Conservation (phyloP, 2,329 filamentous ascomycete species). For the Pseudopyrenochaeta lycopersici region DNA sequence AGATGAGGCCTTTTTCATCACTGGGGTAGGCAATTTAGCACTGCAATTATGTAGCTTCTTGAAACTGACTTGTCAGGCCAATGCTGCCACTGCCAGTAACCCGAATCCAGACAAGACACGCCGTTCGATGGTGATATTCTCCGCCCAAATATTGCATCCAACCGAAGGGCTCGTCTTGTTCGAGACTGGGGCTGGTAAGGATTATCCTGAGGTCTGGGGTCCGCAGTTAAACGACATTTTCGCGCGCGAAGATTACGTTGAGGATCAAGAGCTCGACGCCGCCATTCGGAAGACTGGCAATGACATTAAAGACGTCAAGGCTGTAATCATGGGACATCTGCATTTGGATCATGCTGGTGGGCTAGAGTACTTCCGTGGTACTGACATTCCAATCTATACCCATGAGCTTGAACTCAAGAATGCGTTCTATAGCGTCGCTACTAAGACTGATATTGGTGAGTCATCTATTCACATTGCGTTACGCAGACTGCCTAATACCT, state of each 20-base stretch:
- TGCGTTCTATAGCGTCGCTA: conserved; percentile 49
- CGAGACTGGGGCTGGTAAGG: conserved; percentile 44
- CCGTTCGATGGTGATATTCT: too few relatives aligned
- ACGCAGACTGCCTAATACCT: too few relatives aligned
- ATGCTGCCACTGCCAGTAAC: too few relatives aligned
- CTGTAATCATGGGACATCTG: conserved; percentile 49
- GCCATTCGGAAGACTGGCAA: conserved; percentile 41
- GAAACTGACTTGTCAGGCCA: too few relatives aligned
- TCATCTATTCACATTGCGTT: too few relatives aligned
- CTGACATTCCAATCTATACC: conserved; percentile 47
- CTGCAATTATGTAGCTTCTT: too few relatives aligned
- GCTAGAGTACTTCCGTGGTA: conserved; percentile 45
- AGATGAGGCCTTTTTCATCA: too few relatives aligned
- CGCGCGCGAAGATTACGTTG: conserved; percentile 34
- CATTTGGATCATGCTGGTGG: conserved; percentile 51
- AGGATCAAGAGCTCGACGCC: conserved; percentile 26
- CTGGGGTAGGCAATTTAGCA: too few relatives aligned
- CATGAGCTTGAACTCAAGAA: conserved; percentile 51
- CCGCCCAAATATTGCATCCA: conserved; percentile 39
- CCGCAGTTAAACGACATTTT: conserved; percentile 47
- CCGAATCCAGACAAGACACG: too few relatives aligned
- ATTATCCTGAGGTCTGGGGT: too few relatives aligned
- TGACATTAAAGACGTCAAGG: conserved; percentile 46
- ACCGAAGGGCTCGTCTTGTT: conserved; percentile 47
- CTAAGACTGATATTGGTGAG: conserved; percentile 39